Evolutionary conservation across 495 filamentous ascomycete species (phyloP), one percentile per base, ranked within the genome.

Genomic region (Lophium mytilinum): DNA sequence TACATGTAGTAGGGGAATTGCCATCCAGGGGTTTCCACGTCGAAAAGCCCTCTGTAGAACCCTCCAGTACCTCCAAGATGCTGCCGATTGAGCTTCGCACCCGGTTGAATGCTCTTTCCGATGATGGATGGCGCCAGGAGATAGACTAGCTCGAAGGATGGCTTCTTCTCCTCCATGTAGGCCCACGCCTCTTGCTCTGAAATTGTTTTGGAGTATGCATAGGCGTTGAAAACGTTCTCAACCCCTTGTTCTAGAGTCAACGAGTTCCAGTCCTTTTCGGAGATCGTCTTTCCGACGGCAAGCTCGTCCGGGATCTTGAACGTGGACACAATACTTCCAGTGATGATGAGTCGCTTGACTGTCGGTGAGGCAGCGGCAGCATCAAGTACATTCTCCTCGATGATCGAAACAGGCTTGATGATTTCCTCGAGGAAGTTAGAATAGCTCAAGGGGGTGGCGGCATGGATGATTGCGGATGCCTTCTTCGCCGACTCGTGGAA

Each of bases 141-240:
- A 17, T 43, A 37, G 8, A 53, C 4, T 9, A 53, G 17, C 6
- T 53, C 50, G 50, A 53, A 53, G 12, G 15, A 19, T 15, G 41
- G 41, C 45, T 55, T 56, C 6, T 52, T 63, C 36, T 55, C 15
- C 56, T 58, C 24, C 50, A 56, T 56, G 48, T 55, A 59, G 24
- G 19, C 56, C 56, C 55, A 59, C 15, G 46, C 53, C 47, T 56
- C 46, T 9, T 34, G 19, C 55, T 63, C 60, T 15, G 56, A 61
- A 1, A 51, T 30, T 36, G 49, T 53, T 30, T 63, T 63, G 11
- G 56, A 53, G 43, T 52, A 63, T 43, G 11, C 9, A 33, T 63
- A 63, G n/a, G 51, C 60, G 2, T 8, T 36, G 4, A 9, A n/a
- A 14, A 36, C 49, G 12, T 21, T 14, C 1, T 52, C 19, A 6